A percentile compares a stretch with the other conserved stretches of the same genome.
Conservation (phyloP, 108 stramenopile species). For the Skeletonema grethae region DNA sequence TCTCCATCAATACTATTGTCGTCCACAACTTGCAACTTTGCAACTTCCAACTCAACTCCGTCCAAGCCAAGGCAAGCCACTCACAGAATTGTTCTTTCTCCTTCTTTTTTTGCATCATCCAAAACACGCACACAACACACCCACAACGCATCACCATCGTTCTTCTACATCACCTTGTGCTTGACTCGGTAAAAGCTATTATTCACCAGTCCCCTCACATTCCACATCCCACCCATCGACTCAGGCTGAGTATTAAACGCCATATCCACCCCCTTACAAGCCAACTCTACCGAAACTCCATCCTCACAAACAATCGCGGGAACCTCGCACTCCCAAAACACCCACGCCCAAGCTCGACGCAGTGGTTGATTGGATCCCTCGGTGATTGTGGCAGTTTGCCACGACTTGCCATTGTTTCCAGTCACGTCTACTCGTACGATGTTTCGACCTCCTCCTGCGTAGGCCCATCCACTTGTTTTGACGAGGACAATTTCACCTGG, state of each 20-base stretch:
- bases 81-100: no score
- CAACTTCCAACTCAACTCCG: no score
- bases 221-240: constrained; percentile 72
- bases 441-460: constrained; percentile 83
- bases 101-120: no score
- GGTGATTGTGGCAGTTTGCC: constrained; percentile 63
- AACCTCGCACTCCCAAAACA: constrained; percentile 83
- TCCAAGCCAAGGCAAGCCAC: no score
- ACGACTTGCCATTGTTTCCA: constrained; percentile 71
- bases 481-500: constrained; percentile 67
- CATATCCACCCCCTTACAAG: constrained; percentile 80
- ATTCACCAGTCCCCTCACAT: constrained; percentile 83
- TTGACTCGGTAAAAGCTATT: constrained; percentile 69
- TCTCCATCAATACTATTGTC: no score
- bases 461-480: constrained; percentile 80
- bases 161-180: constrained; percentile 6
- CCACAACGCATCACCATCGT: no score
- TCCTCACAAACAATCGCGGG: constrained; percentile 70
- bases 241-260: constrained; percentile 84
- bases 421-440: constrained; percentile 87
- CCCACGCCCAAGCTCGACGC: constrained; percentile 87
- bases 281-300: constrained; percentile 58
- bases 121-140: no score
- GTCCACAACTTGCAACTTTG: no score
- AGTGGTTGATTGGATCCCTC: constrained; percentile 70